These are phyloP conservation scores for Chalaropsis ovoidea DNA, from an alignment of 2,329 filamentous ascomycete species.

Conservation along the genomic window DNA sequence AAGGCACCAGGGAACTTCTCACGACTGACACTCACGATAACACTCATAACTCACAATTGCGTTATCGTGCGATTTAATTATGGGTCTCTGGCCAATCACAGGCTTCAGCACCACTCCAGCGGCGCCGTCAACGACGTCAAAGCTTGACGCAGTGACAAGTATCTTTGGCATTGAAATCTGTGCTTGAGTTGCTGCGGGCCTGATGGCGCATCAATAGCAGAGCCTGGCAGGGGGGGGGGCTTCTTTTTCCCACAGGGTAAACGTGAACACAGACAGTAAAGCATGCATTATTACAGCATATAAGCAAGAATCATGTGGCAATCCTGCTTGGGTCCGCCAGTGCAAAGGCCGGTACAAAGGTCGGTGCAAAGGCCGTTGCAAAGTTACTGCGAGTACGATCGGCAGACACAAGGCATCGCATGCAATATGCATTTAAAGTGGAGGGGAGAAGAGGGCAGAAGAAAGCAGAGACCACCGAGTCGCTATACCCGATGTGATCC, in stretches of 20 bases:
- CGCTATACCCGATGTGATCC: slow-evolving; percentile 6
- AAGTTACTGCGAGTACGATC: neutral
- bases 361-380: no score
- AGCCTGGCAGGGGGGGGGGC: neutral
- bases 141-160: slow-evolving; percentile 8
- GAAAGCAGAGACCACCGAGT: neutral
- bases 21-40: neutral
- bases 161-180: neutral
- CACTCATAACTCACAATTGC: neutral
- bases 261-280: no score
- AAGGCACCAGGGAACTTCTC: neutral
- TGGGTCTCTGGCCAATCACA: neutral
- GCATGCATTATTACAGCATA: neutral
- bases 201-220: neutral
- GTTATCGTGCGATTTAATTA: slow-evolving; percentile 6
- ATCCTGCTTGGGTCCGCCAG: neutral
- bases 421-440: neutral
- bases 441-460: neutral
- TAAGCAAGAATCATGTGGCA: slow-evolving; percentile 6
- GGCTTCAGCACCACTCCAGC: neutral
- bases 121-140: neutral
- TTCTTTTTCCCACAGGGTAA: neutral
- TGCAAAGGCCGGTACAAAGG: no score
- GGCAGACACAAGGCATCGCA: neutral
- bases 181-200: neutral